These are phyloP conservation scores for Stachybotrys chartarum DNA, from an alignment of 2,329 filamentous ascomycete species.

Conservation along the genomic window DNA sequence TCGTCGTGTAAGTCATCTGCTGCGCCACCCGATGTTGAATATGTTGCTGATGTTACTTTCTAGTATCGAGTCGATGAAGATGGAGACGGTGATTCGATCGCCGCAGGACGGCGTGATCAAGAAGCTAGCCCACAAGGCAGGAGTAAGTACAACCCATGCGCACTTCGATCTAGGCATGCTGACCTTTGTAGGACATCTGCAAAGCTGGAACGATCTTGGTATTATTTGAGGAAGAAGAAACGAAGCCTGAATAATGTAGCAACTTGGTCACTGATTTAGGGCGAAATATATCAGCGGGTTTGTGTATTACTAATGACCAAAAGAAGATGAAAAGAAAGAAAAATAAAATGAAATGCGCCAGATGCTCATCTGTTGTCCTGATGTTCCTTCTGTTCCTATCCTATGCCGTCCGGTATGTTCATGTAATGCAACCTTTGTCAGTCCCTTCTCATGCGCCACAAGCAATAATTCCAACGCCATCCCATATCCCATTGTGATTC, in stretches of 20 bases:
- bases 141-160: slow-evolving; percentile 43
- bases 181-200: slow-evolving; percentile 56
- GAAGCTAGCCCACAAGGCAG: slow-evolving; percentile 66
- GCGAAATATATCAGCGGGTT: neutral
- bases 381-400: neutral
- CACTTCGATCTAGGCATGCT: neutral
- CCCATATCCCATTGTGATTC: neutral
- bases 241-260: slow-evolving; percentile 15
- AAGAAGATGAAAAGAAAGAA: neutral
- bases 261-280: slow-evolving; percentile 7
- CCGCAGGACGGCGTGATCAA: slow-evolving; percentile 66
- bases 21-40: neutral
- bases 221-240: slow-evolving; percentile 54
- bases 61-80: slow-evolving; percentile 82
- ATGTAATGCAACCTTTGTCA: neutral
- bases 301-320: neutral
- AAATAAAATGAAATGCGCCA: neutral
- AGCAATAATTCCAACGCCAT: neutral
- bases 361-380: neutral
- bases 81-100: slow-evolving; percentile 77
- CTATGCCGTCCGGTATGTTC: neutral
- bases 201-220: slow-evolving; percentile 71
- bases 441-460: neutral
- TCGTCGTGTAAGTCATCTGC: slow-evolving; percentile 62
- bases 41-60: slow-evolving; percentile 12